Conservation (phyloP, 2,329 filamentous ascomycete species). For the Conoideocrella luteorostrata region DNA sequence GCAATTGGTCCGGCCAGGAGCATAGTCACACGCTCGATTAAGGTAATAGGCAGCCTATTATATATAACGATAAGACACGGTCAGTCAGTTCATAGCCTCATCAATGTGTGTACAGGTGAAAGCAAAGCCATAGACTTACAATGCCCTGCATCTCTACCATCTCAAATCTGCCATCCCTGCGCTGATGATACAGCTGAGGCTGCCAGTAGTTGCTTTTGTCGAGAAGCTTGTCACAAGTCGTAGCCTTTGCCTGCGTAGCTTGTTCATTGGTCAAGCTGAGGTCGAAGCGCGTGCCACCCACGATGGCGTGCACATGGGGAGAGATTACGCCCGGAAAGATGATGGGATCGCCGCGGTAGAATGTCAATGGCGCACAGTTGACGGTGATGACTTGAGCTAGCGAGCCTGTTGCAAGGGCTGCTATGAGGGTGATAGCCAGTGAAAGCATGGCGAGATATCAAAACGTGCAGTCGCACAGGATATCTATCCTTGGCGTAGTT, state of each 20-base stretch:
- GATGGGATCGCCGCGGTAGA: conserved; percentile 53
- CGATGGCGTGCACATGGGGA: conserved; percentile 53
- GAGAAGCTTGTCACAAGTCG: conserved; percentile 55
- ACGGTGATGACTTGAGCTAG: conserved; percentile 20
- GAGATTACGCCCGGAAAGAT: conserved; percentile 46
- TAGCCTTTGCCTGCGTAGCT: conserved; percentile 51
- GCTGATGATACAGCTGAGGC: conserved; percentile 46
- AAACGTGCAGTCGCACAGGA: no score
- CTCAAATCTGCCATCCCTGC: conserved; percentile 49
- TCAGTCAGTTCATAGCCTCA: no score
- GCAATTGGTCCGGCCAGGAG: conserved; percentile 17
- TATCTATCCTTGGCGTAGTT: no score
- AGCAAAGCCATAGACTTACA: conserved; percentile 11
- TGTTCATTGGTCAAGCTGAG: conserved; percentile 46
- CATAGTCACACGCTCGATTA: conserved; percentile 21
- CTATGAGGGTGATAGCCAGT: neutral
- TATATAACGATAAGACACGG: neutral
- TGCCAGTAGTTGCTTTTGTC: conserved; percentile 66
- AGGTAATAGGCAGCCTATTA: conserved; percentile 21
- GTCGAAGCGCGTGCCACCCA: conserved; percentile 56
- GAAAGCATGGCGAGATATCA: no score
- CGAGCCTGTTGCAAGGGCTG: neutral
- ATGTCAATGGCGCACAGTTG: conserved; percentile 19
- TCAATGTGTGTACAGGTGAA: no score
- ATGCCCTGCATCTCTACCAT: conserved; percentile 25